Evolutionary conservation across 306 rosid species (phyloP).

Genomic region (Trichosanthes cucumerina): DNA sequence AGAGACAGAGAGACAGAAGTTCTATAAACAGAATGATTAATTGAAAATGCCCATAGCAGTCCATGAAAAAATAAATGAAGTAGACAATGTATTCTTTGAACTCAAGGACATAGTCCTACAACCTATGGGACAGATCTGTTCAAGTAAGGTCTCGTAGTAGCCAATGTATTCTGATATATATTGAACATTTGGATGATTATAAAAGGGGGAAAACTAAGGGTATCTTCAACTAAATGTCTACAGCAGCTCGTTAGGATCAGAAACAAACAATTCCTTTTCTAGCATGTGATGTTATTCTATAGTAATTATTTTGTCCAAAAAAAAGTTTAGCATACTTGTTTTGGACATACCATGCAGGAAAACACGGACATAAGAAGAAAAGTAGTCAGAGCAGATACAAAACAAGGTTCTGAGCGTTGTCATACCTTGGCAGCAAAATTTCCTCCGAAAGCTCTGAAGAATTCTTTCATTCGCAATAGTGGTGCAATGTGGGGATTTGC

Average conservation of each 20-base stretch:
- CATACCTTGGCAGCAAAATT: slow-evolving; percentile 92
- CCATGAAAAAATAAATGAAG: not conserved
- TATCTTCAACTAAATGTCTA: not conserved
- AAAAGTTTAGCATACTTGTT: not conserved
- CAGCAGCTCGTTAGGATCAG: not conserved
- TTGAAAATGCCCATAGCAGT: not conserved
- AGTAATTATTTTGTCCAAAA: not conserved
- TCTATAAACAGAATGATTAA: not conserved
- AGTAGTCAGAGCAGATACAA: not conserved
- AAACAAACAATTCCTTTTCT: not conserved
- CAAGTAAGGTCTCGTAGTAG: not conserved
- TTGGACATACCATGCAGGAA: not conserved
- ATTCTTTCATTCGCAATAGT: slow-evolving; percentile 68
- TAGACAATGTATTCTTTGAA: not conserved
- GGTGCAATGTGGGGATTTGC: slow-evolving; percentile 97
- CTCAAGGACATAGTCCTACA: too few relatives aligned
- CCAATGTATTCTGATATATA: not conserved
- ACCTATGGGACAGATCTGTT: too few relatives aligned
- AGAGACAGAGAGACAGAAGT: not conserved
- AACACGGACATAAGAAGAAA: not conserved
- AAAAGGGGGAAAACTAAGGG: not conserved
- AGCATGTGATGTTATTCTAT: not conserved
- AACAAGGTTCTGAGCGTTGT: slow-evolving; percentile 10
- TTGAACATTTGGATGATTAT: not conserved
- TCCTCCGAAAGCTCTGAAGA: slow-evolving; percentile 78